Conservation (phyloP, 176 grass and related monocot genomes). For the Calamus simplicifolius region DNA sequence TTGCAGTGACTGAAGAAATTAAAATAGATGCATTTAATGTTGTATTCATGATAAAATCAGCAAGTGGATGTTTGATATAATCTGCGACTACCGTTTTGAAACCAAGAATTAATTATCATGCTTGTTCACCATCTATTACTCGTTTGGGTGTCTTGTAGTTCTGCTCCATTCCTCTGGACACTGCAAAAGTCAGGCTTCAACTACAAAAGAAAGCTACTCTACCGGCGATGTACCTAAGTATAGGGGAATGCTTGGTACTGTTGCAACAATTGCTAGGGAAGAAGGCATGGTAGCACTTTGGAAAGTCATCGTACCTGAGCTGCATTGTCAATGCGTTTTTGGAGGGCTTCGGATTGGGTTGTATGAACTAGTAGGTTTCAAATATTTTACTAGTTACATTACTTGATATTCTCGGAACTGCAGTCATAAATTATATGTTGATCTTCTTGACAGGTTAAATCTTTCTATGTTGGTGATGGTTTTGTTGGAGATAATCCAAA, state of each 20-base stretch:
- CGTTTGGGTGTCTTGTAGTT: conserved; percentile 29
- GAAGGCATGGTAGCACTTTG: conserved; percentile 70
- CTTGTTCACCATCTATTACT: conserved; percentile 1
- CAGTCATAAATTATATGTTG: neutral
- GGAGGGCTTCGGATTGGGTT: conserved; percentile 81
- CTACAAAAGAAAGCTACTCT: conserved; percentile 59
- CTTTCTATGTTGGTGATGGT: conserved; percentile 57
- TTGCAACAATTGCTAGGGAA: conserved; percentile 75
- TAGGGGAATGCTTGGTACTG: conserved; percentile 68
- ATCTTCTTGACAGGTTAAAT: conserved; percentile 47
- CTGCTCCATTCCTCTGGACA: conserved; percentile 79
- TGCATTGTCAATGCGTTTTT: conserved; percentile 88
- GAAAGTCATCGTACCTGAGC: conserved; percentile 78
- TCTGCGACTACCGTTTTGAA: neutral
- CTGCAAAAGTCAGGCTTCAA: conserved; percentile 94
- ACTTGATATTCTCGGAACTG: too few species aligned
- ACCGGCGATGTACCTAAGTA: conserved; percentile 45
- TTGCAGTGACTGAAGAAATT: too few species aligned
- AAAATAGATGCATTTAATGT: too few species aligned
- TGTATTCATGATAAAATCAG: too few species aligned
- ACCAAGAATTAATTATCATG: too few species aligned
- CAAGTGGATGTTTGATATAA: too few species aligned
- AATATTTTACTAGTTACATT: neutral
- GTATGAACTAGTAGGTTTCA: conserved; percentile 54
- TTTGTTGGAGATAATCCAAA: conserved; percentile 75